Conservation (phyloP, 495 filamentous ascomycete genomes). For the Clavariopsis aquatica region DNA sequence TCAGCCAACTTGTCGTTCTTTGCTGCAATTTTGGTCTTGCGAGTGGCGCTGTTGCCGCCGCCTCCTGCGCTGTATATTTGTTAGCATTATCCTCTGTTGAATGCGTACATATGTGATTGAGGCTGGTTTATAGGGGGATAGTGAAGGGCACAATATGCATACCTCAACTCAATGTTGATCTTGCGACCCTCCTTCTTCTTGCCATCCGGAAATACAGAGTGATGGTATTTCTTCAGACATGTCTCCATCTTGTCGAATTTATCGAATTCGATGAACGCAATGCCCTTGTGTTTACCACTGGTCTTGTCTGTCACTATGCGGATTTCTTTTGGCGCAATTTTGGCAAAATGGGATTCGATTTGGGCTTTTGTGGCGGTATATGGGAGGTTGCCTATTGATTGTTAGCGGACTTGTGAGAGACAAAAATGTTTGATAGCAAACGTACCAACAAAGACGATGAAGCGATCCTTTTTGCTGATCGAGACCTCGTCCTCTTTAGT, state of each 20-base stretch:
- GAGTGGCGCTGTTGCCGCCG: conserved; percentile 71
- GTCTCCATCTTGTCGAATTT: conserved; percentile 91
- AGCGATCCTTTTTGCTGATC: conserved; percentile 57
- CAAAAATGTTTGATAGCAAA: too few relatives aligned
- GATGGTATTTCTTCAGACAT: conserved; percentile 84
- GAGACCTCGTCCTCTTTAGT: conserved; percentile 28
- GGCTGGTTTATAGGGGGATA: neutral
- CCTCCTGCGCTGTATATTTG: conserved; percentile 60
- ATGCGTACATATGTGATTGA: neutral
- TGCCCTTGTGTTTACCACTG: conserved; percentile 73
- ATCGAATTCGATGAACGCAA: conserved; percentile 91
- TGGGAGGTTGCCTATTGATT: conserved; percentile 74
- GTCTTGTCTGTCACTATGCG: conserved; percentile 74
- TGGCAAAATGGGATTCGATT: conserved; percentile 72
- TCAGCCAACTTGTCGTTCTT: conserved; percentile 81
- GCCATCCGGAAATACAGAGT: conserved; percentile 76
- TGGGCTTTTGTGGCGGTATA: conserved; percentile 71
- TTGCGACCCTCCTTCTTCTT: conserved; percentile 55
- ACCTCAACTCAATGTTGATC: conserved; percentile 88
- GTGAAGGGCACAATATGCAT: conserved; percentile 13
- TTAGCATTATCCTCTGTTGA: neutral
- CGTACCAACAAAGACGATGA: conserved; percentile 82
- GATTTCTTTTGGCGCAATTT: conserved; percentile 69
- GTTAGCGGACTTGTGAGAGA: conserved; percentile 11
- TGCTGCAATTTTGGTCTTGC: conserved; percentile 71